These are phyloP conservation scores for Ustilago xerochloae DNA, from an alignment of 1,284 basidiomycete genomes.

Conservation along the genomic window DNA sequence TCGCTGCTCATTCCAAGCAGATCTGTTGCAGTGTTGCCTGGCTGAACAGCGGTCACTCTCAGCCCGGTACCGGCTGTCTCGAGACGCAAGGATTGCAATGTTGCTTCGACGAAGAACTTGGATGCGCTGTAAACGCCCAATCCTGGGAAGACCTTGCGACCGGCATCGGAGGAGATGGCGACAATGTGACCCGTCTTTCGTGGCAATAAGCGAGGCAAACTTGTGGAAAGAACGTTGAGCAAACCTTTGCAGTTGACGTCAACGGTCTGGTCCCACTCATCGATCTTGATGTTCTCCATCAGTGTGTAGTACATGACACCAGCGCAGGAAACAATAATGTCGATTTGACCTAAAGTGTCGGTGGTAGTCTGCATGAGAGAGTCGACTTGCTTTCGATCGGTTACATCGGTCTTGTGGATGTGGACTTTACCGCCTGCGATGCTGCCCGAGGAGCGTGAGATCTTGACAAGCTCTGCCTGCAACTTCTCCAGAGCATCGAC, in stretches of 20 bases:
- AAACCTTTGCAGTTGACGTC: conserved; percentile 68
- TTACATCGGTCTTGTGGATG: conserved; percentile 61
- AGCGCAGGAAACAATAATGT: conserved; percentile 63
- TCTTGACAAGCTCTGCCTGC: conserved; percentile 15
- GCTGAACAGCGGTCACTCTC: conserved; percentile 62
- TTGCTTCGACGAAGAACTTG: conserved; percentile 67
- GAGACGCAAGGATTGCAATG: conserved; percentile 62
- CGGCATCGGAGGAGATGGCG: conserved; percentile 67
- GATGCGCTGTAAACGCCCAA: conserved; percentile 66
- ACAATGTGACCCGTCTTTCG: conserved; percentile 61
- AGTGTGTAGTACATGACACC: conserved; percentile 67
- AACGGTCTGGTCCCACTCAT: conserved; percentile 66
- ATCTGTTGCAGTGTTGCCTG: conserved; percentile 65
- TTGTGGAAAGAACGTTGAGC: conserved; percentile 57
- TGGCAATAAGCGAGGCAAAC: conserved; percentile 54
- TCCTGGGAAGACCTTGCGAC: conserved; percentile 65
- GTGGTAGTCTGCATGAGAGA: conserved; percentile 50
- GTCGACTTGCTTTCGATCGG: conserved; percentile 55
- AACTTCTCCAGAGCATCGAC: conserved; percentile 43
- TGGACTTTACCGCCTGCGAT: conserved; percentile 27
- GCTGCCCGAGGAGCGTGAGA: neutral
- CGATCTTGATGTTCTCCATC: conserved; percentile 61
- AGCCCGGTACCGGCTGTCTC: conserved; percentile 63
- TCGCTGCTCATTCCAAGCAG: conserved; percentile 65
- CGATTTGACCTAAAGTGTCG: conserved; percentile 53